Base-by-base conservation (phyloP, 2,329 filamentous ascomycete species). In the Lecanicillium sp. region DNA sequence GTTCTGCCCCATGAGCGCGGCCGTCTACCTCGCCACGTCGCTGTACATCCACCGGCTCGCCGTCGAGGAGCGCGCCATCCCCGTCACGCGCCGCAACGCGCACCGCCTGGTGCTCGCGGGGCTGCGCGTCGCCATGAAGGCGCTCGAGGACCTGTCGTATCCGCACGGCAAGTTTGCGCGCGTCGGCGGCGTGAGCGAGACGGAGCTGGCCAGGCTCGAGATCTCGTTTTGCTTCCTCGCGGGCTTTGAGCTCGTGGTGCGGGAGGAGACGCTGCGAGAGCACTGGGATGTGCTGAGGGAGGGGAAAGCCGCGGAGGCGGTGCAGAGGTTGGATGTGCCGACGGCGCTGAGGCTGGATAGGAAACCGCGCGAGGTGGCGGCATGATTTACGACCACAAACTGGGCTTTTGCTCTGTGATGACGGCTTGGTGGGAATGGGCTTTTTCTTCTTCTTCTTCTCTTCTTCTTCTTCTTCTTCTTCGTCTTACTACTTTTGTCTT, bases 1-100 rank as follows among this genome's bases (percentile, higher is more conserved):
- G 50, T 96, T 86, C 69, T 97, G 91, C 60, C 90, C 93, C 3
- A 90, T 95, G 79, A 94, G 87, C 53, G 90, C 90, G 0, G 91
- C 85, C 20, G 91, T 97, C 9, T 96, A 95, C 67, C 81, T 98
- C 21, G 89, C 91, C 1, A 85, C 90, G 4, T 90, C 87, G 39
- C 74, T 86, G 8, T 97, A 95, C 68, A 91, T 96, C 55, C 84
- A 91, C 61, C 82, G 85, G 20, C 74, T 97, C 35, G 86, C 85
- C 0, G 81, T 91, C 11, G 75, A 84, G 37, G 87, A 94, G 61
- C 80, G 80, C 55, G 79, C 85, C 20, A 84, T 97, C 19, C 83
- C 84, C 1, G 85, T 95, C 7, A 95, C 90, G 3, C 77, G 78
- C 49, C 79, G 88, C 49, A 97, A 95, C 53, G 85, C 88, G 52